Conservation (phyloP, 441 rosid species). For the Jatropha multifida region DNA sequence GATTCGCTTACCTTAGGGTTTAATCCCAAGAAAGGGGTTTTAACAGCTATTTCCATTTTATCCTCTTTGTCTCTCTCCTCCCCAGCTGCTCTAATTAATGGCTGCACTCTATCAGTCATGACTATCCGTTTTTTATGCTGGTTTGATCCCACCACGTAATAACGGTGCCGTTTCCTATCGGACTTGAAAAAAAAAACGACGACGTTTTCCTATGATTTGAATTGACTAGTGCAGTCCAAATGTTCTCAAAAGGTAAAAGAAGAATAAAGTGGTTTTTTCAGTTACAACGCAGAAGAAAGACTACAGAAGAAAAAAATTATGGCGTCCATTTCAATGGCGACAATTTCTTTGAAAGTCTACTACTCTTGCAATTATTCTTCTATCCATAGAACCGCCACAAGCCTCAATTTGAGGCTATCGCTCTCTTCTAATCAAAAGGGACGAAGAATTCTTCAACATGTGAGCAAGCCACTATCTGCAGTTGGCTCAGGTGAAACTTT, state of each 20-base stretch:
- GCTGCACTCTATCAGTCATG: conserved; percentile 8
- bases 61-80: neutral
- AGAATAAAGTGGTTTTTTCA: no score
- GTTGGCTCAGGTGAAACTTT: conserved; percentile 44
- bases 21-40: conserved; percentile 29
- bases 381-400: neutral
- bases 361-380: neutral
- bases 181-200: neutral
- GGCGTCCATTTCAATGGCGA: conserved; percentile 16
- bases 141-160: no score
- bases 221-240: neutral
- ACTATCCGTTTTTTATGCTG: no score
- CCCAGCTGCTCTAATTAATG: neutral
- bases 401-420: conserved; percentile 15
- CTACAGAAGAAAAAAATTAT: neutral
- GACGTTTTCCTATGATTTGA: neutral
- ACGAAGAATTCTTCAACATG: conserved; percentile 8
- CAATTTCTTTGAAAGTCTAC: neutral
- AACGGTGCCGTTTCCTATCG: neutral
- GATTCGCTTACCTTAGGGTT: conserved; percentile 33
- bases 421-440: conserved; percentile 12
- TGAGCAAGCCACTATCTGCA: conserved; percentile 37
- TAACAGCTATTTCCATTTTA: conserved; percentile 43
- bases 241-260: neutral
- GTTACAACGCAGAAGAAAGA: no score